phyloP scores from a whole-genome alignment of 2,329 filamentous ascomycete species.

The Colletotrichum abscissum region DNA sequence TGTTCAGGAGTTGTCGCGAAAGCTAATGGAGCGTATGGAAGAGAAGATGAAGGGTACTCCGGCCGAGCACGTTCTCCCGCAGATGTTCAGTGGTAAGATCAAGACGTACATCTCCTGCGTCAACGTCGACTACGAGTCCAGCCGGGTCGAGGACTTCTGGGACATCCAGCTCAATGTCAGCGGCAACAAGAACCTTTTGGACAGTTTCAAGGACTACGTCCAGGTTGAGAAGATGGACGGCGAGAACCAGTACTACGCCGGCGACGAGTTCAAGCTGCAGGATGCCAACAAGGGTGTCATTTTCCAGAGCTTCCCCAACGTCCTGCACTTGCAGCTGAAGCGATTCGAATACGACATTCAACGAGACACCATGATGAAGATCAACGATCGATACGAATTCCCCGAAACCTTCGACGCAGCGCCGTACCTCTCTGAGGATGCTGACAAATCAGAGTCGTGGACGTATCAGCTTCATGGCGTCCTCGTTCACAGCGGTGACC shows the following conservation, averaged over 20 bases:
- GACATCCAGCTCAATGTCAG: slow-evolving; percentile 97
- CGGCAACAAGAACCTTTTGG: slow-evolving; percentile 90
- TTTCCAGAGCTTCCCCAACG: slow-evolving; percentile 93
- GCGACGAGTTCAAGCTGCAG: slow-evolving; percentile 89
- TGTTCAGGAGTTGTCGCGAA: slow-evolving; percentile 95
- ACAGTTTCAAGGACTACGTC: slow-evolving; percentile 96
- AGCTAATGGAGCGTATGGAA: slow-evolving; percentile 97
- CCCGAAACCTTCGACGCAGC: slow-evolving; percentile 85
- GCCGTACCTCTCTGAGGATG: slow-evolving; percentile 87
- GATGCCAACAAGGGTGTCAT: slow-evolving; percentile 98
- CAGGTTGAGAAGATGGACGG: slow-evolving; percentile 97
- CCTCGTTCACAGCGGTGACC: slow-evolving; percentile 93
- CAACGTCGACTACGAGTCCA: slow-evolving; percentile 97
- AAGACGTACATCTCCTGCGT: slow-evolving; percentile 99
- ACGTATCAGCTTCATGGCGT: slow-evolving; percentile 94
- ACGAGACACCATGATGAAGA: slow-evolving; percentile 98
- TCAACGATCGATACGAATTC: slow-evolving; percentile 93
- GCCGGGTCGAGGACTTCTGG: slow-evolving; percentile 97
- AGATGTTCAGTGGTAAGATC: slow-evolving; percentile 96
- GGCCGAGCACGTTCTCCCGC: slow-evolving; percentile 87
- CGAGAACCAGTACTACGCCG: slow-evolving; percentile 97
- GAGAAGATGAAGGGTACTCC: slow-evolving; percentile 98
- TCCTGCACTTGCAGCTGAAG: slow-evolving; percentile 94
- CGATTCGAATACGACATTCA: slow-evolving; percentile 98
- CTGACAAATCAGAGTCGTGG: slow-evolving; percentile 90